Conservation (phyloP, 2,329 filamentous ascomycete species). For the Fusarium pininemorale region DNA sequence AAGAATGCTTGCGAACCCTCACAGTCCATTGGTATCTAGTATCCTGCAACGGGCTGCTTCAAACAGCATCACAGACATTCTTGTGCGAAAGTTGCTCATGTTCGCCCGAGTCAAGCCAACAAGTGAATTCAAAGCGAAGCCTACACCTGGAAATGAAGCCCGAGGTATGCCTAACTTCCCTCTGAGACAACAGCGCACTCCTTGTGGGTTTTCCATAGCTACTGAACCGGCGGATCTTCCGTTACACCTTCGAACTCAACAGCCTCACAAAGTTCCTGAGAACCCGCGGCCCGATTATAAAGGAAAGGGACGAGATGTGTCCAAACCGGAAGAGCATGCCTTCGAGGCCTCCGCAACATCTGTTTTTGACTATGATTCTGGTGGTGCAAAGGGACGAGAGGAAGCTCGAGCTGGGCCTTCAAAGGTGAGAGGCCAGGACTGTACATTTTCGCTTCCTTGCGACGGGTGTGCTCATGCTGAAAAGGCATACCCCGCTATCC, state of each 20-base stretch:
- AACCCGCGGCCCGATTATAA: too few relatives aligned
- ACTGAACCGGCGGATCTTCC: accelerated
- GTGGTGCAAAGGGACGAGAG: background rate
- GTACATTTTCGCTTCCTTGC: background rate
- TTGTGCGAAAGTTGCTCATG: background rate
- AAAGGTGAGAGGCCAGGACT: background rate
- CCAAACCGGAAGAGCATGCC: background rate
- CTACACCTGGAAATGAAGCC: too few relatives aligned
- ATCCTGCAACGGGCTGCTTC: background rate
- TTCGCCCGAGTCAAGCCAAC: accelerated
- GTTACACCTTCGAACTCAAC: background rate
- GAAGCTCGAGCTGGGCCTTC: background rate
- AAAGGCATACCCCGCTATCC: background rate
- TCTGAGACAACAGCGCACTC: too few relatives aligned
- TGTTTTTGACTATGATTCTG: accelerated
- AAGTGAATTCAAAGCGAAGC: background rate
- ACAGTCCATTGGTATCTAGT: too few relatives aligned
- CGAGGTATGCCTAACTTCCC: too few relatives aligned
- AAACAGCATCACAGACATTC: background rate
- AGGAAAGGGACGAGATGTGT: background rate
- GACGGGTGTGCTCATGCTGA: background rate
- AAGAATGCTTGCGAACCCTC: background rate
- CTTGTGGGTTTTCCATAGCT: too few relatives aligned
- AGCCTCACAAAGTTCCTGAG: background rate
- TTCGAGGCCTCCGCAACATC: accelerated